Percentiles rank a stretch among this genome's conserved stretches.
Conservation (phyloP, 176 grass and related monocot species). For the Triticum urartu region DNA sequence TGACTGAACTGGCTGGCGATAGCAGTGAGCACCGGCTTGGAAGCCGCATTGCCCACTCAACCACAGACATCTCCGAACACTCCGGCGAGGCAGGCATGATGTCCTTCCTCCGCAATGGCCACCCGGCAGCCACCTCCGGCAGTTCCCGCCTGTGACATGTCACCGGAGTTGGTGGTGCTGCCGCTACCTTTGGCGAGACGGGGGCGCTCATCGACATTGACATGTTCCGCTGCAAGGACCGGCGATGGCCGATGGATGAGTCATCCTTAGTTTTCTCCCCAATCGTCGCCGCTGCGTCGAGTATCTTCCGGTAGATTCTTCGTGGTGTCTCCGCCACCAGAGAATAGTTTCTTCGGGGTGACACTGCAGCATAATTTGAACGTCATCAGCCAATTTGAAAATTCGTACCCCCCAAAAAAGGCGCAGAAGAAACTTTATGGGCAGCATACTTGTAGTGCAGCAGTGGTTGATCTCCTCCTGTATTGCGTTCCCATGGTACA, state of each 20-base stretch:
- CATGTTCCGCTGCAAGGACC: neutral
- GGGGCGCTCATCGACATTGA: constrained; percentile 22
- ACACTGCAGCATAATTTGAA: neutral
- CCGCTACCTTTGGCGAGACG: neutral
- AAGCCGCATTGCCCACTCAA: constrained; percentile 88
- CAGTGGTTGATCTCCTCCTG: constrained; percentile 12
- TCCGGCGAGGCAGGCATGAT: constrained; percentile 19
- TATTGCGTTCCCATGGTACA: constrained; percentile 52
- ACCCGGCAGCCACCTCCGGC: constrained; percentile 40
- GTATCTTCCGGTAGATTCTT: constrained; percentile 44
- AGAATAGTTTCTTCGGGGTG: neutral
- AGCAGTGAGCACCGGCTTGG: constrained; percentile 42
- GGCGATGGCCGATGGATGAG: constrained; percentile 5
- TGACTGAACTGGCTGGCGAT: neutral
- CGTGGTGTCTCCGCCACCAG: constrained; percentile 42
- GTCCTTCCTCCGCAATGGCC: constrained; percentile 60
- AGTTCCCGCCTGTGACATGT: neutral
- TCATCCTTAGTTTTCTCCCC: constrained; percentile 31
- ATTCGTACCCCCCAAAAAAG: too few species aligned
- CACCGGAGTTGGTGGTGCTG: neutral
- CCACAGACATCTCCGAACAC: constrained; percentile 55
- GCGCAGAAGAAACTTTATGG: neutral
- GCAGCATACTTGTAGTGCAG: constrained; percentile 19
- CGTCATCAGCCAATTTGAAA: neutral
- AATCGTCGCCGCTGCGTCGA: constrained; percentile 10